phyloP scores from a whole-genome alignment of 1,139 yeast species.

The Diutina scorzettiae region DNA sequence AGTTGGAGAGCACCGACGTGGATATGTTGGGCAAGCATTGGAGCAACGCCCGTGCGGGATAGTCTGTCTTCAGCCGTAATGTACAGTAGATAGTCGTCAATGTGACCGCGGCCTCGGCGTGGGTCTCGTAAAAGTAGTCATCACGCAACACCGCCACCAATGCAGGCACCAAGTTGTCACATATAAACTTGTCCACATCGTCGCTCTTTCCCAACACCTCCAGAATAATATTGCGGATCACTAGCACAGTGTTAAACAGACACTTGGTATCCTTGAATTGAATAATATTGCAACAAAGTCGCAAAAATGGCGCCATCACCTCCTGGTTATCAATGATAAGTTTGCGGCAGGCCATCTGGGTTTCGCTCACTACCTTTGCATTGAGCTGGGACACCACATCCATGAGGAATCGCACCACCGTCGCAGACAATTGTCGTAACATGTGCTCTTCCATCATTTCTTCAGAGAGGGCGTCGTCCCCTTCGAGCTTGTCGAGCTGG shows the following conservation, averaged over 20 bases:
- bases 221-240: conserved; percentile 57
- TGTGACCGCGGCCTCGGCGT: conserved; percentile 82
- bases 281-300: conserved; percentile 65
- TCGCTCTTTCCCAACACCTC: conserved; percentile 54
- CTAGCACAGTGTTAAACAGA: conserved; percentile 77
- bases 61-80: conserved; percentile 49
- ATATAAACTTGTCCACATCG: conserved; percentile 68
- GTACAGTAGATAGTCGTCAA: conserved; percentile 71
- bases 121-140: conserved; percentile 75
- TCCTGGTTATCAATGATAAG: conserved; percentile 53
- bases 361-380: conserved; percentile 34
- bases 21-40: conserved; percentile 32
- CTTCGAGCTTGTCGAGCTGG: conserved; percentile 55
- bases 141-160: conserved; percentile 49
- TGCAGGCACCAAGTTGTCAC: conserved; percentile 41
- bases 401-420: conserved; percentile 79
- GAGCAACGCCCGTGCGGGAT: conserved; percentile 39
- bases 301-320: conserved; percentile 69
- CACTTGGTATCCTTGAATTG: conserved; percentile 83
- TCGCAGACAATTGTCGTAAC: conserved; percentile 84
- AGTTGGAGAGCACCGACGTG: conserved; percentile 33
- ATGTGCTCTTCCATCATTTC: conserved; percentile 98
- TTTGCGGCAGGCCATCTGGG: conserved; percentile 53
- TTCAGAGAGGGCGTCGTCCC: conserved; percentile 80
- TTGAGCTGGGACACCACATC: conserved; percentile 74